Conservation (phyloP, 2,329 filamentous ascomycete genomes). For the Pseudopyricularia cyperi region DNA sequence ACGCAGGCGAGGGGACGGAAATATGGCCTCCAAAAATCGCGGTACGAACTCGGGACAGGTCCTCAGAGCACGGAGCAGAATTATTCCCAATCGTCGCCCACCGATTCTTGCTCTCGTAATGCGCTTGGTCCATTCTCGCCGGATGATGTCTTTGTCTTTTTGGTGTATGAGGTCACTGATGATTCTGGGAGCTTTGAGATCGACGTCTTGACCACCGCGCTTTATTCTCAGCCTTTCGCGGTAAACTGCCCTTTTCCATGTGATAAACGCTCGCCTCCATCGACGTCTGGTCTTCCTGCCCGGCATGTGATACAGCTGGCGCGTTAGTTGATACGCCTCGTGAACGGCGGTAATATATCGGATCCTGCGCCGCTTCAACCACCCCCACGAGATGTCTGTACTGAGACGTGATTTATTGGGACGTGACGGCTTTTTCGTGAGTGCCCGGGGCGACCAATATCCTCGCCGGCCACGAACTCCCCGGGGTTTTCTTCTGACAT, state of each 20-base stretch:
- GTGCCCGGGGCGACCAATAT: background rate
- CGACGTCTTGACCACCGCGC: background rate
- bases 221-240: background rate
- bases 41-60: constrained; percentile 16
- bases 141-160: background rate
- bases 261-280: background rate
- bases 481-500: background rate
- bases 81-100: background rate
- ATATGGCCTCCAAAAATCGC: constrained; percentile 22
- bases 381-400: too few relatives aligned
- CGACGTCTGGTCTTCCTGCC: background rate
- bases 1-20: constrained; percentile 14
- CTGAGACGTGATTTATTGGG: background rate
- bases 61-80: constrained; percentile 11
- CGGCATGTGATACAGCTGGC: background rate
- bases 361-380: background rate
- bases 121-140: background rate
- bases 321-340: background rate
- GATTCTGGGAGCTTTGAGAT: background rate
- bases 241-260: background rate
- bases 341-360: background rate
- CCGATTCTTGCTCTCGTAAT: background rate
- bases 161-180: background rate
- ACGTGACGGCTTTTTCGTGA: background rate
- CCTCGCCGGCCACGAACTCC: background rate